These are phyloP conservation scores for Ceratocystis papillata DNA, from an alignment of 2,329 filamentous ascomycete genomes.

Conservation along the genomic window DNA sequence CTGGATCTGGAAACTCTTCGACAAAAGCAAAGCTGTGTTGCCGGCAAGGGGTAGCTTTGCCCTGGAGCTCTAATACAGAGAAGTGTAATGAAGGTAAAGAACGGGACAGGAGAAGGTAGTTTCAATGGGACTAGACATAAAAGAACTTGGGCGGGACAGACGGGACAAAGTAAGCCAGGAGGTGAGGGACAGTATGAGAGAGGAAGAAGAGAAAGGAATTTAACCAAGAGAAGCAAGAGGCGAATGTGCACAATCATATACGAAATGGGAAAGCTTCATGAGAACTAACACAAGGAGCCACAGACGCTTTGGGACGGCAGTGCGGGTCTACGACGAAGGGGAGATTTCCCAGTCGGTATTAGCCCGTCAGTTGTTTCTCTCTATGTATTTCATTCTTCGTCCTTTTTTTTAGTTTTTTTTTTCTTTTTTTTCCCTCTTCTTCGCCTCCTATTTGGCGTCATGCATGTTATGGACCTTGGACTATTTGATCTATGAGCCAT, in stretches of 20 bases:
- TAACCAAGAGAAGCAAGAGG: background rate
- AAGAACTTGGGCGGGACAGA: background rate
- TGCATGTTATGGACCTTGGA: no score
- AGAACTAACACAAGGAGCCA: background rate
- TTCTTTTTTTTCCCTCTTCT: no score
- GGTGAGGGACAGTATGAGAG: background rate
- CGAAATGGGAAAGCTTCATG: background rate
- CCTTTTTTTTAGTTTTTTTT: background rate
- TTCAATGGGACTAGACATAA: background rate
- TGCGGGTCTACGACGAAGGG: background rate
- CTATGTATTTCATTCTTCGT: background rate
- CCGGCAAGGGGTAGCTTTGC: no score
- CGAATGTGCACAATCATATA: slow-evolving; percentile 1
- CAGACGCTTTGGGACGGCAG: background rate
- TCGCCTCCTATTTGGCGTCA: no score
- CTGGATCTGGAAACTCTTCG: background rate
- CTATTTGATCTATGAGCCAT: no score
- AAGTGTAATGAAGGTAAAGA: no score
- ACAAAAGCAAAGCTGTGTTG: background rate
- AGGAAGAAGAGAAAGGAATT: background rate
- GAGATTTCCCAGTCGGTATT: background rate
- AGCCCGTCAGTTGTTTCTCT: background rate
- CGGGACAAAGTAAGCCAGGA: background rate
- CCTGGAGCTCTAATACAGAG: no score
- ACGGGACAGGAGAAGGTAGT: no score